Evolutionary conservation across 2,329 filamentous ascomycete species (phyloP).

Genomic region (Cytospora piceae): DNA sequence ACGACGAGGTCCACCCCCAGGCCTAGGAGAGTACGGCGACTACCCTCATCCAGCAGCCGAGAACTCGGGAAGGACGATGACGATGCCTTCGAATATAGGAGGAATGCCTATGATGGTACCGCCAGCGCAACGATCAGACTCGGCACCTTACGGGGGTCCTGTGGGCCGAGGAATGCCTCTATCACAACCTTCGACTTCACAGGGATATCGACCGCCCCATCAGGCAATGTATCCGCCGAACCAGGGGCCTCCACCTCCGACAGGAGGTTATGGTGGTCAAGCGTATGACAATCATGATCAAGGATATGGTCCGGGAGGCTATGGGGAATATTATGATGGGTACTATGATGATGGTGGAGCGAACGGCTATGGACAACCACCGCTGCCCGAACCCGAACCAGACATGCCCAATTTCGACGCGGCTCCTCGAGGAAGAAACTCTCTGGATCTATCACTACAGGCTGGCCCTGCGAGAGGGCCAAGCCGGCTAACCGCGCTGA

Average conservation of each 20-base stretch:
- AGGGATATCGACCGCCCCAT: slow-evolving; percentile 55
- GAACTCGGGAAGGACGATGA: slow-evolving; percentile 62
- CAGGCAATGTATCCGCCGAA: slow-evolving; percentile 55
- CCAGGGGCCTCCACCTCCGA: slow-evolving; percentile 44
- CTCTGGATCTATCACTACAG: slow-evolving; percentile 55
- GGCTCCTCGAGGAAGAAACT: slow-evolving; percentile 43
- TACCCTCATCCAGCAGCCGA: slow-evolving; percentile 51
- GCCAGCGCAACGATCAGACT: slow-evolving; percentile 46
- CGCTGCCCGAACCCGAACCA: slow-evolving; percentile 34
- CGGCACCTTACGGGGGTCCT: slow-evolving; percentile 51
- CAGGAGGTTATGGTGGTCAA: slow-evolving; percentile 32
- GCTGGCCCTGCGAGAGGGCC: slow-evolving; percentile 50
- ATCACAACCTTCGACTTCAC: slow-evolving; percentile 61
- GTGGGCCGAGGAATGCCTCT: slow-evolving; percentile 48
- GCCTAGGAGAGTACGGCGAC: slow-evolving; percentile 41
- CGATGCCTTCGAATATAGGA: slow-evolving; percentile 58
- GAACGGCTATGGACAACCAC: slow-evolving; percentile 38
- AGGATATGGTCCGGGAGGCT: slow-evolving; percentile 38
- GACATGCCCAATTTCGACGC: slow-evolving; percentile 51
- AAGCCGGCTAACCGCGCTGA: slow-evolving; percentile 57
- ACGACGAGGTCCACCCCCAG: slow-evolving; percentile 40
- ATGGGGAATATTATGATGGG: slow-evolving; percentile 58
- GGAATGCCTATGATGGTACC: slow-evolving; percentile 40
- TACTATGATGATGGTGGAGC: slow-evolving; percentile 52
- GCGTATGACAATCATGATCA: slow-evolving; percentile 37